These are phyloP conservation scores for Malus hybrid DNA, from an alignment of 331 rosid species.

Conservation along the genomic window DNA sequence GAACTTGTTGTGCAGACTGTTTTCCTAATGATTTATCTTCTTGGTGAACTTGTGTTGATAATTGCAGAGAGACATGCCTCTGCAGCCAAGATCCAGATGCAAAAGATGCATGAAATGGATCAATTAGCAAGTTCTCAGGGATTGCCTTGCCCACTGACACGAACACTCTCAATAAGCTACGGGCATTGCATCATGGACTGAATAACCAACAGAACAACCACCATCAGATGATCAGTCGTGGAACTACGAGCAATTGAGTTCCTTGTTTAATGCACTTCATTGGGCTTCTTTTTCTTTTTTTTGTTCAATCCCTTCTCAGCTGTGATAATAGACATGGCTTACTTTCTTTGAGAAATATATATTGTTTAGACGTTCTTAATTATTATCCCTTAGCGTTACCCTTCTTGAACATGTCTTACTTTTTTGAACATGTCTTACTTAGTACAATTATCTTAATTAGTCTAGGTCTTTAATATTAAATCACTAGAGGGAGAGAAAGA, in stretches of 20 bases:
- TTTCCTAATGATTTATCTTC: not conserved
- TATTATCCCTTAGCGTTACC: too few species aligned
- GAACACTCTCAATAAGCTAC: constrained; percentile 58
- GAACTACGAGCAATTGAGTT: constrained; percentile 32
- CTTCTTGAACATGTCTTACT: too few species aligned
- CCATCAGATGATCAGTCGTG: constrained; percentile 44
- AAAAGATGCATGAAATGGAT: constrained; percentile 90
- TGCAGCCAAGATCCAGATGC: constrained; percentile 67
- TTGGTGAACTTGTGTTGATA: constrained; percentile 3
- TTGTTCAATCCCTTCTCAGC: too few species aligned
- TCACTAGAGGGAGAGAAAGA: too few species aligned
- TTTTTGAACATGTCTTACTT: too few species aligned
- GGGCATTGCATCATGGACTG: constrained; percentile 59
- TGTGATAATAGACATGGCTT: too few species aligned
- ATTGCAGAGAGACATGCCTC: constrained; percentile 67
- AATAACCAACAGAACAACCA: constrained; percentile 46
- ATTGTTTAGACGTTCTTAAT: too few species aligned
- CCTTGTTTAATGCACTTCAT: too few species aligned
- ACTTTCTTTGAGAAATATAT: too few species aligned
- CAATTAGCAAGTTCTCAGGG: constrained; percentile 72
- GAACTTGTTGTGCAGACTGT: not conserved
- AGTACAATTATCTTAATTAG: too few species aligned
- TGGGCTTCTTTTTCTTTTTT: too few species aligned
- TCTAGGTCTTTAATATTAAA: too few species aligned
- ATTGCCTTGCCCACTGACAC: constrained; percentile 55